A percentile compares a stretch with the other conserved stretches of the same genome.
These are phyloP conservation scores for Xylaria sp. DNA, from an alignment of 2,329 filamentous ascomycete genomes.

Conservation along the genomic window DNA sequence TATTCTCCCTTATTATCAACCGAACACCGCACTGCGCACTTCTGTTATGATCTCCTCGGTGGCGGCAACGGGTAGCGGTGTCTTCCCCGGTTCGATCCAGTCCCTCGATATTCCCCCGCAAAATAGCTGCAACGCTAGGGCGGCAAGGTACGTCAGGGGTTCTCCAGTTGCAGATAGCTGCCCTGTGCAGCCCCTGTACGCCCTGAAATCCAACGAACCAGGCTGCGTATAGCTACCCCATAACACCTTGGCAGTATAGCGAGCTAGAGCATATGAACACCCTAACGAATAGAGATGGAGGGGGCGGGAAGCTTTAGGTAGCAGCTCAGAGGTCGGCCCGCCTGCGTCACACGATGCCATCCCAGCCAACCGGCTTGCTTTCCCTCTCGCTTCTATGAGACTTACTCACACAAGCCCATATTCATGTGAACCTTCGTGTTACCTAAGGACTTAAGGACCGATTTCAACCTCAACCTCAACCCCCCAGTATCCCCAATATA, in stretches of 20 bases:
- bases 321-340: slow-evolving; percentile 15
- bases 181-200: slow-evolving; percentile 27
- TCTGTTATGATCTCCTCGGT: neutral
- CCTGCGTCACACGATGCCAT: slow-evolving; percentile 20
- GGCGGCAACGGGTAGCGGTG: neutral
- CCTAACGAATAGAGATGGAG: neutral
- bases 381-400: slow-evolving; percentile 9
- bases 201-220: slow-evolving; percentile 28
- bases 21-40: neutral
- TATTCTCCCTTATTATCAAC: neutral
- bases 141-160: slow-evolving; percentile 16
- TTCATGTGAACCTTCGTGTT: slow-evolving; percentile 8
- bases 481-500: neutral
- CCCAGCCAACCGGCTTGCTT: neutral
- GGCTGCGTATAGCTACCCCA: slow-evolving; percentile 8
- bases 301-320: slow-evolving; percentile 9
- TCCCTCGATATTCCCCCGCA: slow-evolving; percentile 20
- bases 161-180: slow-evolving; percentile 17
- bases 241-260: slow-evolving; percentile 24
- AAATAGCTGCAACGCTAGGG: slow-evolving; percentile 19
- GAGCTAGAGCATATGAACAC: slow-evolving; percentile 5
- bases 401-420: neutral
- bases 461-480: neutral
- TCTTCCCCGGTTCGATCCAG: slow-evolving; percentile 7
- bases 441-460: neutral